phyloP scores from a whole-genome alignment of 2,329 filamentous ascomycete species.

The Paracoccidioides brasiliensis region DNA sequence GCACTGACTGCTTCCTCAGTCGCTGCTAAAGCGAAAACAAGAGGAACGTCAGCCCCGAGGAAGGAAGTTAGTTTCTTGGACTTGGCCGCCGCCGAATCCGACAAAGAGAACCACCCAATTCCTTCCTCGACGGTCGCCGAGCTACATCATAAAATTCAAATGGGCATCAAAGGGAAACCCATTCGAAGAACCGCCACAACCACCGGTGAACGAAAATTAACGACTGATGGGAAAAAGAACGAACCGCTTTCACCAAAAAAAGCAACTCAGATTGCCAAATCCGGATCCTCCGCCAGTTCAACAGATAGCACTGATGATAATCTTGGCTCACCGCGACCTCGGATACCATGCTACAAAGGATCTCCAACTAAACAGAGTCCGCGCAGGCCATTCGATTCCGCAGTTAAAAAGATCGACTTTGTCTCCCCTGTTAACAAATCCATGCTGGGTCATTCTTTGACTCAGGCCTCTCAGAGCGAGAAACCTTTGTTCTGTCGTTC shows the following conservation, averaged over 20 bases:
- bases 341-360: conserved; percentile 19
- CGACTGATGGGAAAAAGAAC: conserved; percentile 10
- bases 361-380: conserved; percentile 23
- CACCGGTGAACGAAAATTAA: conserved; percentile 17
- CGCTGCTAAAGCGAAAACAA: conserved; percentile 13
- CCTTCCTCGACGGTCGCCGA: conserved; percentile 16
- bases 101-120: conserved; percentile 27
- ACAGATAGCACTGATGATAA: conserved; percentile 25
- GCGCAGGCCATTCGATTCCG: conserved; percentile 19
- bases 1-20: conserved; percentile 1
- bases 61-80: conserved; percentile 39
- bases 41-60: conserved; percentile 12
- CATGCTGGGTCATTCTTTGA: background rate
- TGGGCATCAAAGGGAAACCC: conserved; percentile 33
- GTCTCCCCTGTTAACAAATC: conserved; percentile 9
- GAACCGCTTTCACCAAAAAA: conserved; percentile 38
- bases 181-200: conserved; percentile 29
- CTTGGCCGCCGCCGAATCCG: conserved; percentile 24
- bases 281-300: conserved; percentile 24
- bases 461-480: background rate
- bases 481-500: background rate
- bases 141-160: conserved; percentile 16
- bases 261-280: conserved; percentile 33
- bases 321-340: conserved; percentile 25
- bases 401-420: conserved; percentile 29